phyloP scores from a whole-genome alignment of 2,329 filamentous ascomycete species.

The Ceratocystis variospora region DNA sequence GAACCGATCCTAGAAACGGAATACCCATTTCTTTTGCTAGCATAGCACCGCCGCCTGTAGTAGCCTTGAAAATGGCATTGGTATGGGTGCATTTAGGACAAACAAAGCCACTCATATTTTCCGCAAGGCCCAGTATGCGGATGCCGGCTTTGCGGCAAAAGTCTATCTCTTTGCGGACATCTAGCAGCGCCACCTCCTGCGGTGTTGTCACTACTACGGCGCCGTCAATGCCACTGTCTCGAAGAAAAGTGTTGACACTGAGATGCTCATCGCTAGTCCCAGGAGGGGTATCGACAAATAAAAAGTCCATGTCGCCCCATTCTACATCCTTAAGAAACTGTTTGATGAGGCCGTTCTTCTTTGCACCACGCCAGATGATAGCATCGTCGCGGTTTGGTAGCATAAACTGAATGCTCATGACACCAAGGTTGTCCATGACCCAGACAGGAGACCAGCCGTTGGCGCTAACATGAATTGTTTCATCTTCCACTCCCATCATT shows the following conservation, averaged over 20 bases:
- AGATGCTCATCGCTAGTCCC: constrained; percentile 93
- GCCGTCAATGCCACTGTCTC: constrained; percentile 82
- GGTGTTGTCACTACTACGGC: constrained; percentile 89
- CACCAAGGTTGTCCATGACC: constrained; percentile 83
- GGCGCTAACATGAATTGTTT: constrained; percentile 82
- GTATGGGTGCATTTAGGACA: constrained; percentile 79
- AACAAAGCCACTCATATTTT: constrained; percentile 97
- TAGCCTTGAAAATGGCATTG: constrained; percentile 77
- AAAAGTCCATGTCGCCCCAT: constrained; percentile 88
- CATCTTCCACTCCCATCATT: constrained; percentile 93
- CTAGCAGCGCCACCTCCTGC: constrained; percentile 81
- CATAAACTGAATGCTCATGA: constrained; percentile 99
- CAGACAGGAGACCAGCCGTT: constrained; percentile 91
- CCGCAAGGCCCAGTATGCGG: constrained; percentile 71
- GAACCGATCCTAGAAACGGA: constrained; percentile 78
- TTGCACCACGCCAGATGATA: constrained; percentile 92
- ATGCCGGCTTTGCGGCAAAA: constrained; percentile 95
- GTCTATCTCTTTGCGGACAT: constrained; percentile 94
- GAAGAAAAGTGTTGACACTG: constrained; percentile 81
- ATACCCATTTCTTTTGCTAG: constrained; percentile 78
- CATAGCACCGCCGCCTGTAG: constrained; percentile 70
- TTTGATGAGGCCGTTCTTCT: constrained; percentile 98
- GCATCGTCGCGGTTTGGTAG: constrained; percentile 85
- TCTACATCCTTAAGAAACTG: constrained; percentile 96
- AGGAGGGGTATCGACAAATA: constrained; percentile 89